A percentile compares a stretch with the other conserved stretches of the same genome.
These are phyloP conservation scores for Centella asiatica DNA, from an alignment of 129 eudicot genomes.

Conservation along the genomic window DNA sequence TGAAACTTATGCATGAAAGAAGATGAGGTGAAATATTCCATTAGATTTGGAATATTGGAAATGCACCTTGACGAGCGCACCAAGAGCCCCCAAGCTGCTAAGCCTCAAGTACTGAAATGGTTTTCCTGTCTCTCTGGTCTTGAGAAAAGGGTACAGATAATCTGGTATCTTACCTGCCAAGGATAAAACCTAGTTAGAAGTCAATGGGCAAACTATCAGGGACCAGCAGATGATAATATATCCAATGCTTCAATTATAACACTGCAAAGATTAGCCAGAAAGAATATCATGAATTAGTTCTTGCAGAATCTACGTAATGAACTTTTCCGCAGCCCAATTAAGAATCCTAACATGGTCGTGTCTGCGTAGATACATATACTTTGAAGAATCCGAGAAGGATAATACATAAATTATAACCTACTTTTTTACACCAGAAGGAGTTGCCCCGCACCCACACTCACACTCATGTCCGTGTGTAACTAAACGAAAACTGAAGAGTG, in stretches of 20 bases:
- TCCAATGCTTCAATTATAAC: too few species aligned
- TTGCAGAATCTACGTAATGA: neutral
- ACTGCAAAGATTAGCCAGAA: too few species aligned
- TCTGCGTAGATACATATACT: too few species aligned
- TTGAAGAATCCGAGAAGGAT: too few species aligned
- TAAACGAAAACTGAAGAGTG: too few species aligned
- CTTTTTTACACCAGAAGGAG: too few species aligned
- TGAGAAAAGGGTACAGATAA: conserved; percentile 37
- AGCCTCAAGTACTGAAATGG: conserved; percentile 34
- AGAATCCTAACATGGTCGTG: neutral
- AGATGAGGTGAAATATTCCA: neutral
- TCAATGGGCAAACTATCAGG: neutral
- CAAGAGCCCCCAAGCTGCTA: conserved; percentile 35
- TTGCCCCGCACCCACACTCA: too few species aligned
- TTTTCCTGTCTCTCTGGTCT: conserved; percentile 15
- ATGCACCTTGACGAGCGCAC: conserved; percentile 38
- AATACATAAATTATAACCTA: too few species aligned
- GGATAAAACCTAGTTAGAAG: neutral
- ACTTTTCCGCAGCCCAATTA: neutral
- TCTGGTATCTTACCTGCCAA: conserved; percentile 36
- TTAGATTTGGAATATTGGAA: neutral
- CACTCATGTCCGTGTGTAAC: too few species aligned
- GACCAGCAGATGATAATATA: too few species aligned
- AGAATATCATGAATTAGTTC: too few species aligned
- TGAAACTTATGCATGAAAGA: neutral